Conservation (phyloP, 225 moss, liverwort and hornwort species). For the Marchantia paleacea region DNA sequence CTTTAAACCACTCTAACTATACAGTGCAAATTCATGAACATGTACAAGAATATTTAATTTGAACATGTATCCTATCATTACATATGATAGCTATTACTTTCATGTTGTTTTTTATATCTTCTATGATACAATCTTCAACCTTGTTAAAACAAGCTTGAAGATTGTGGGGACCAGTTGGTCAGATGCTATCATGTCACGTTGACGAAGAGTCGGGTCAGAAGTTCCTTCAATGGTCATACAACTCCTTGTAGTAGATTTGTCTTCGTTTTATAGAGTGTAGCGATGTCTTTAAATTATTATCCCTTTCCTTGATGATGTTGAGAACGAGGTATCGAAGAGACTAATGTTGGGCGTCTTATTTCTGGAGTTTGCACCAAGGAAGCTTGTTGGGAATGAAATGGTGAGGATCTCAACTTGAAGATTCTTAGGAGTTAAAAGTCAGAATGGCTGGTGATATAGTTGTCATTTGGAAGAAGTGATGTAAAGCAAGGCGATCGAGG, state of each 20-base stretch:
- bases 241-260: not conserved
- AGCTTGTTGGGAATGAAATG: not conserved
- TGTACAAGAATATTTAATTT: too few species aligned
- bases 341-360: not conserved
- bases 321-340: not conserved
- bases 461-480: not conserved
- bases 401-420: not conserved
- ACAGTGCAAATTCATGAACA: too few species aligned
- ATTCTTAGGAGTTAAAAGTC: too few species aligned
- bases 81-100: too few species aligned
- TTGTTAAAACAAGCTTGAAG: too few species aligned
- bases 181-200: conserved; percentile 2
- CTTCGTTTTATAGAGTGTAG: not conserved
- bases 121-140: too few species aligned
- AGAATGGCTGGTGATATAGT: too few species aligned
- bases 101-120: too few species aligned
- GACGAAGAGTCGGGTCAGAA: conserved; percentile 9
- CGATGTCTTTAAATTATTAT: not conserved
- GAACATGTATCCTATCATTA: too few species aligned
- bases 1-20: too few species aligned
- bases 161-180: conserved; percentile 2
- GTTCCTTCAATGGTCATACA: not conserved
- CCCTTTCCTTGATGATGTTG: not conserved
- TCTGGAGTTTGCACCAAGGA: not conserved
- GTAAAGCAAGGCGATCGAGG: not conserved